phyloP scores from a whole-genome alignment of 1,284 basidiomycete genomes.

The Macrocystidia cucumis region DNA sequence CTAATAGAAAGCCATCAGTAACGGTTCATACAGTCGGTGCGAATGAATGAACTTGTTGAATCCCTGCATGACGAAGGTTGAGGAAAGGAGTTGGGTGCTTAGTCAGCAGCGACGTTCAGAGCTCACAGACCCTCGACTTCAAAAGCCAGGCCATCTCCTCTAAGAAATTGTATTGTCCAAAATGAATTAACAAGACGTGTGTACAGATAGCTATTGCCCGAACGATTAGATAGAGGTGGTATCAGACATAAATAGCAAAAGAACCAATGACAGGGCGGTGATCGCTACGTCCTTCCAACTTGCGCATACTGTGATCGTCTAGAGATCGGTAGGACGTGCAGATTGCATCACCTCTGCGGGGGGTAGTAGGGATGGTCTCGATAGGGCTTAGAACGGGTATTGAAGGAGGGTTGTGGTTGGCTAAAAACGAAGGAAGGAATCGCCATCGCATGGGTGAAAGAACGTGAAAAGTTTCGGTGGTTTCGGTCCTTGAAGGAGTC shows the following conservation, averaged over 20 bases:
- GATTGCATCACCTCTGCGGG: constrained; percentile 52
- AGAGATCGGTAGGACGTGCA: constrained; percentile 68
- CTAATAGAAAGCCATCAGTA: constrained; percentile 13
- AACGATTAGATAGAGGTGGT: too few relatives aligned
- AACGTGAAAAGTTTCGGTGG: too few relatives aligned
- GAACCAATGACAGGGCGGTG: constrained; percentile 75
- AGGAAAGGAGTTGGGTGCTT: too few relatives aligned
- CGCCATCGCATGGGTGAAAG: constrained; percentile 36
- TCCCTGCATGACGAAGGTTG: constrained; percentile 48
- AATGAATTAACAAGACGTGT: too few relatives aligned
- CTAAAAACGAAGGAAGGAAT: constrained; percentile 47
- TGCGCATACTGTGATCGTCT: constrained; percentile 69
- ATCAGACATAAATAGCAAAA: constrained; percentile 50
- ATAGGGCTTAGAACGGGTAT: constrained; percentile 19
- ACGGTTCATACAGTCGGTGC: not conserved
- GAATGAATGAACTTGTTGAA: constrained; percentile 57
- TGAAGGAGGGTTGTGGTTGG: constrained; percentile 16
- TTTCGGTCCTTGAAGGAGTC: too few relatives aligned
- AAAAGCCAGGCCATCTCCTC: too few relatives aligned
- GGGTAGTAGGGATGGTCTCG: constrained; percentile 16
- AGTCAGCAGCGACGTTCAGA: too few relatives aligned
- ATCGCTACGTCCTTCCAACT: constrained; percentile 71
- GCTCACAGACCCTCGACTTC: too few relatives aligned
- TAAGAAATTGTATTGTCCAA: too few relatives aligned
- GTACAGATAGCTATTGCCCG: too few relatives aligned